Base-by-base conservation (phyloP, 1,139 yeast species). In the Hyphopichia fennica region DNA sequence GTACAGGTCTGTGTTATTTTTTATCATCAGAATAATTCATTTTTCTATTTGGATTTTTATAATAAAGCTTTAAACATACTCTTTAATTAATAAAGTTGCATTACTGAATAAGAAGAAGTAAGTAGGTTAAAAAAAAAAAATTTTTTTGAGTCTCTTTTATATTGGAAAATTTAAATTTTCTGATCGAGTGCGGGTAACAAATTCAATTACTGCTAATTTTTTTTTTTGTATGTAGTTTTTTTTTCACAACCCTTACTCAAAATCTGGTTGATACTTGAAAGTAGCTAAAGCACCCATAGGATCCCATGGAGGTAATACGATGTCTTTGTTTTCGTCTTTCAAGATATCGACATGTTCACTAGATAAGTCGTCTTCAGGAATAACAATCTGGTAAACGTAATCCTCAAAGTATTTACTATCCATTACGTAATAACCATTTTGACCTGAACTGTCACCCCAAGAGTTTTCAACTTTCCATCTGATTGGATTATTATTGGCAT, bases 1-100 rank as follows among this genome's bases (percentile, higher is more conserved):
- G 83, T 73, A 75, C 83, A 78, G 83, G 83, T 78, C 83, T 78
- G 83, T 77, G 81, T 71, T 62, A 65, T 66, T 65, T 66, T 16
- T 49, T 68, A 54, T 73, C 77, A 72, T 75, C 79, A 71, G 20
- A 16, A 16, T 27, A 28, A 34, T 34, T 14, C n/a, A 34, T n/a
- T 53, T 17, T 36, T 25, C 14, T 41, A 7, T 31, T 29, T 29
- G 18, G 16, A 15, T 29, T 17, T 4, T 8, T 10, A 15, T 29
- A 15, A 4, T 15, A 29, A 8, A 23, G 7, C 13, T 11, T 25
- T 25, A 7, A 25, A 25, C 32, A 29, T 29, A 14, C 18, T 16
- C 16, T 14, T 29, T 29, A 29, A 29, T 29, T 7, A 29, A 14
- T n/a, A 29, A 29, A 5, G 18, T 29, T 29, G 32, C 32, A 29